A percentile compares a stretch with the other conserved stretches of the same genome.
Conservation (phyloP, 192 early-diverging fungal species). For the Coemansia sp. region DNA sequence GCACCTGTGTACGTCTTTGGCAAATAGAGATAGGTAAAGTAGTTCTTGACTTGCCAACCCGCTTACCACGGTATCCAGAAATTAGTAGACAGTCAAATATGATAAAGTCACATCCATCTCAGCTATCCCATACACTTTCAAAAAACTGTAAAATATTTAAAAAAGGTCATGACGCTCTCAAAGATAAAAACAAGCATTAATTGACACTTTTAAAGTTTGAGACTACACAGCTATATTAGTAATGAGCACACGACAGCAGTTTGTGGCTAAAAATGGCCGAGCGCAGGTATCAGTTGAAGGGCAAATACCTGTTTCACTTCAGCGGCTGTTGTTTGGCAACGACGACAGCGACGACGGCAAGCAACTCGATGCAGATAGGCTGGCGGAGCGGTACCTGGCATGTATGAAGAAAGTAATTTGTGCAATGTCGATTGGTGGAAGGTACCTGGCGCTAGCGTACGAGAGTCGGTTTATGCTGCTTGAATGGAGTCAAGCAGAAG, state of each 20-base stretch:
- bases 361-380: not conserved
- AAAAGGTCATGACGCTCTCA: no score
- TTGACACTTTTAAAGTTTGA: no score
- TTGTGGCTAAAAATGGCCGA: constrained; percentile 28
- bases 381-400: not conserved
- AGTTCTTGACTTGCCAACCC: no score
- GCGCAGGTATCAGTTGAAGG: constrained; percentile 11
- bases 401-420: constrained; percentile 13
- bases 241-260: constrained; percentile 6
- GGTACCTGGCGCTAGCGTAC: constrained; percentile 27
- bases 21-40: no score
- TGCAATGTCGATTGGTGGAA: constrained; percentile 26
- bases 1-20: no score
- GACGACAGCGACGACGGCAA: not conserved
- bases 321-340: constrained; percentile 33
- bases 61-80: no score
- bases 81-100: no score
- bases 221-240: not conserved
- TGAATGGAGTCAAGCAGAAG: constrained; percentile 9
- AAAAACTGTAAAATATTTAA: no score
- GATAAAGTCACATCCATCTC: no score
- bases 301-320: constrained; percentile 23
- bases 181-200: no score
- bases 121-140: no score
- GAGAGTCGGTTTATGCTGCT: constrained; percentile 37